phyloP scores from a whole-genome alignment of 2,329 filamentous ascomycete genomes.

The Penicillium sp. region DNA sequence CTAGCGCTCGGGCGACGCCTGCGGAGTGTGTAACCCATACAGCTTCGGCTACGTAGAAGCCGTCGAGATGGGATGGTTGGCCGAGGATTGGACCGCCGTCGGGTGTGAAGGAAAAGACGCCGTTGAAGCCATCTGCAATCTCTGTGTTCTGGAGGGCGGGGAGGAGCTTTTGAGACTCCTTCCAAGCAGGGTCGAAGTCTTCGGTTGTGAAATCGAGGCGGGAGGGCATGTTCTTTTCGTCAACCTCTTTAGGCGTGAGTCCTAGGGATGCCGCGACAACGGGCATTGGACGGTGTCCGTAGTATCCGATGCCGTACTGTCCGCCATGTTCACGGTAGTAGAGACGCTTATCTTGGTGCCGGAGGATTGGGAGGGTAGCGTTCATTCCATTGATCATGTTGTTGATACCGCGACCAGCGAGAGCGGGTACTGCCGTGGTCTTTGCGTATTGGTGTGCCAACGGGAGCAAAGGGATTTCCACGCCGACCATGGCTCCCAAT shows the following conservation, averaged over 20 bases:
- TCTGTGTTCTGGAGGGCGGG: conserved; percentile 52
- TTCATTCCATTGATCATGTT: conserved; percentile 50
- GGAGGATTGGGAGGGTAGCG: conserved; percentile 57
- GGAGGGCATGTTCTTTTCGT: conserved; percentile 63
- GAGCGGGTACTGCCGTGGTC: conserved; percentile 52
- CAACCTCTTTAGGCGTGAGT: conserved; percentile 52
- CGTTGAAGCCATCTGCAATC: conserved; percentile 62
- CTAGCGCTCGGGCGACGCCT: conserved; percentile 60
- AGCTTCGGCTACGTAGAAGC: conserved; percentile 63
- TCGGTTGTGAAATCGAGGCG: conserved; percentile 58
- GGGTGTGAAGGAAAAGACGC: conserved; percentile 64
- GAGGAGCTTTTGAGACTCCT: conserved; percentile 53
- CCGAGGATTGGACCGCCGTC: conserved; percentile 62
- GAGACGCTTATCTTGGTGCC: conserved; percentile 62
- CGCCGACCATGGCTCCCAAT: conserved; percentile 59
- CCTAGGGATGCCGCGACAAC: conserved; percentile 56
- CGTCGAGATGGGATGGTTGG: conserved; percentile 56
- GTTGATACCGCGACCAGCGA: conserved; percentile 41
- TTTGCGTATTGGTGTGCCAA: conserved; percentile 64
- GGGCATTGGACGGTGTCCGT: conserved; percentile 62
- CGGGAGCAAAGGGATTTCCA: conserved; percentile 58
- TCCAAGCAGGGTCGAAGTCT: conserved; percentile 62
- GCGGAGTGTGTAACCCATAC: conserved; percentile 67
- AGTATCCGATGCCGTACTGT: conserved; percentile 61
- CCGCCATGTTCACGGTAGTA: conserved; percentile 66